phyloP scores from a whole-genome alignment of 257 asterid genomes.

The Solanum medicagineum region DNA sequence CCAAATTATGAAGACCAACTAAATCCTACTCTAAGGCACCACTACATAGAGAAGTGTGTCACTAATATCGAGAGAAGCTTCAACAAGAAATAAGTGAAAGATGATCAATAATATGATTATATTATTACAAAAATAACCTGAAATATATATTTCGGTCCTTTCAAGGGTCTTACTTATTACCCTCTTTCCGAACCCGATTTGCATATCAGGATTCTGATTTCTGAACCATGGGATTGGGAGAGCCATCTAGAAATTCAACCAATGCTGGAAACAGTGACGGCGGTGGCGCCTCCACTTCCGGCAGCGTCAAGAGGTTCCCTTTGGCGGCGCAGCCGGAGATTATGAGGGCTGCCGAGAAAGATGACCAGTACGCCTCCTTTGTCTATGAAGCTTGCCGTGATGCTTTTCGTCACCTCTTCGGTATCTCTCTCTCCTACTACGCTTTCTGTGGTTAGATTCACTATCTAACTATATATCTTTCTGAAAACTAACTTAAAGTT shows the following conservation, averaged over 20 bases:
- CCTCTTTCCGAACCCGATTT: background rate
- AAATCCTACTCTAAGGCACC: no score
- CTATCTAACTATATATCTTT: background rate
- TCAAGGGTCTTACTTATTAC: no score
- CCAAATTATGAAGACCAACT: no score
- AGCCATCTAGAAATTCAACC: conserved; percentile 2
- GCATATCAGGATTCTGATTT: background rate
- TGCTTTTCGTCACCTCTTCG: conserved; percentile 96
- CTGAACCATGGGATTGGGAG: background rate
- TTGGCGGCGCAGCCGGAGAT: conserved; percentile 93
- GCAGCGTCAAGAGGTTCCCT: conserved; percentile 44
- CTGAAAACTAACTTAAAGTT: background rate
- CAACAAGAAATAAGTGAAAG: no score
- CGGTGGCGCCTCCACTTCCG: conserved; percentile 1
- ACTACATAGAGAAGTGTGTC: no score
- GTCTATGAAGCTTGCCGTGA: conserved; percentile 97
- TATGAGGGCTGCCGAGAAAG: conserved; percentile 99
- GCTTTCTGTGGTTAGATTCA: background rate
- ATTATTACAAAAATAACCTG: no score
- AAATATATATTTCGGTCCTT: no score
- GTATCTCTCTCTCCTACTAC: conserved; percentile 6
- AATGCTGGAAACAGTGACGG: conserved; percentile 25
- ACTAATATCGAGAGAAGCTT: no score
- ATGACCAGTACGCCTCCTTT: conserved; percentile 92
- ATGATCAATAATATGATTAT: no score